A percentile compares a stretch with the other conserved stretches of the same genome.
phyloP scores from a whole-genome alignment of 2,329 filamentous ascomycete species.

The Dactylellina drechsleri region DNA sequence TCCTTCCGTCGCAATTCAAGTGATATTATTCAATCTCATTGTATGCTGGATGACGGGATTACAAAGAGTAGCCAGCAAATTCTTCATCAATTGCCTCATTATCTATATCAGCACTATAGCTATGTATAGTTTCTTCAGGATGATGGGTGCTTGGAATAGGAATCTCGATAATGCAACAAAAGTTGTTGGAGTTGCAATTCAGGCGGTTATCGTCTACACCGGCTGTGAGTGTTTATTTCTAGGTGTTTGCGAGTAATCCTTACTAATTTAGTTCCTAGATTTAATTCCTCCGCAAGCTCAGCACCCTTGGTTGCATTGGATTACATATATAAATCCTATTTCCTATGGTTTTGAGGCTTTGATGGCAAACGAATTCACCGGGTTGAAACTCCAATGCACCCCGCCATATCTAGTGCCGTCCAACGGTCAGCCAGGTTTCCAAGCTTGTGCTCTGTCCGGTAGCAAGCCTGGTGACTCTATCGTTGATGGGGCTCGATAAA shows the following conservation, averaged over 20 bases:
- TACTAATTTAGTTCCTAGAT: constrained; percentile 60
- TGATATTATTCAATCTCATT: constrained; percentile 69
- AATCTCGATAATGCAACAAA: constrained; percentile 65
- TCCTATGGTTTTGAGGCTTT: constrained; percentile 77
- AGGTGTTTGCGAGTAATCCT: constrained; percentile 61
- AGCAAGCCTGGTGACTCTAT: constrained; percentile 72
- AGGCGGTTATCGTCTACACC: constrained; percentile 70
- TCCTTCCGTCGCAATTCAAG: constrained; percentile 69
- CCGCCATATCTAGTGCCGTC: constrained; percentile 73
- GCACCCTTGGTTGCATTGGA: constrained; percentile 81
- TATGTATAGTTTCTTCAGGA: constrained; percentile 68
- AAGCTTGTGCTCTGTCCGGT: constrained; percentile 83
- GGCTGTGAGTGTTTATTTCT: constrained; percentile 71
- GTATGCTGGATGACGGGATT: constrained; percentile 71
- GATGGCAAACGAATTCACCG: constrained; percentile 87
- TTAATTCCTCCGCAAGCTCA: constrained; percentile 80
- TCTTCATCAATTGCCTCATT: constrained; percentile 71
- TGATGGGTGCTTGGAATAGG: constrained; percentile 70
- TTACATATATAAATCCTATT: constrained; percentile 79
- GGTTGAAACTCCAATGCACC: constrained; percentile 75
- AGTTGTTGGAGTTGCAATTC: constrained; percentile 66
- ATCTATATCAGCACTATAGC: constrained; percentile 68
- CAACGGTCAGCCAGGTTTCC: constrained; percentile 77
- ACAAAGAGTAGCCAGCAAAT: constrained; percentile 69
- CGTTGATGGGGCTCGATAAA: constrained; percentile 75